Evolutionary conservation across 192 early-diverging fungal genomes (phyloP).

Genomic region (Backusella macrospora): DNA sequence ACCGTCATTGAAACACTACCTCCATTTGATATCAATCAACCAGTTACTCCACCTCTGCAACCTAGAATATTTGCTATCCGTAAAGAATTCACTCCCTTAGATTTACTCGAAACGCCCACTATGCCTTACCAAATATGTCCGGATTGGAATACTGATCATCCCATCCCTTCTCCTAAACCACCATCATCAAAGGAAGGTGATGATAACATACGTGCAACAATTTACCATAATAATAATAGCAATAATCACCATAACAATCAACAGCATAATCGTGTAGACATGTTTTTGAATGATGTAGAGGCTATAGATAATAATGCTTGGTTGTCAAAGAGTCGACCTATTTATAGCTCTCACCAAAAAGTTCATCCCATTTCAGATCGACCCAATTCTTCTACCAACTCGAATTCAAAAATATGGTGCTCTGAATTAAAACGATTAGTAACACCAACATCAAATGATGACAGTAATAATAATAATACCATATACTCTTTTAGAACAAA

Average conservation of each 20-base stretch:
- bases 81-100: constrained; percentile 4
- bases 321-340: background rate
- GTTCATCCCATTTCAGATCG: constrained; percentile 5
- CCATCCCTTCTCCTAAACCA: background rate
- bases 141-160: constrained; percentile 7
- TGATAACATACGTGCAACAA: background rate
- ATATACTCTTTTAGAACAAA: background rate
- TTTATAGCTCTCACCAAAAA: constrained; percentile 19
- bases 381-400: constrained; percentile 8
- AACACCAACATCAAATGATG: background rate
- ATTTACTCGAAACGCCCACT: constrained; percentile 8
- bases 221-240: background rate
- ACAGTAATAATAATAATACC: background rate
- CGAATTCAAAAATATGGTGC: background rate
- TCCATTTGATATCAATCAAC: background rate
- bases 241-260: no score
- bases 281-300: background rate
- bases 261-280: background rate
- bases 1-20: background rate
- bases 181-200: background rate
- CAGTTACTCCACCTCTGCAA: background rate
- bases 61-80: constrained; percentile 10
- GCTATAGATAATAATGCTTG: background rate
- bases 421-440: background rate
- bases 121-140: constrained; percentile 16